Evolutionary conservation across 345 rosid species (phyloP), one percentile per base, ranked within the genome.

Genomic region (Geranium rotundifolium): DNA sequence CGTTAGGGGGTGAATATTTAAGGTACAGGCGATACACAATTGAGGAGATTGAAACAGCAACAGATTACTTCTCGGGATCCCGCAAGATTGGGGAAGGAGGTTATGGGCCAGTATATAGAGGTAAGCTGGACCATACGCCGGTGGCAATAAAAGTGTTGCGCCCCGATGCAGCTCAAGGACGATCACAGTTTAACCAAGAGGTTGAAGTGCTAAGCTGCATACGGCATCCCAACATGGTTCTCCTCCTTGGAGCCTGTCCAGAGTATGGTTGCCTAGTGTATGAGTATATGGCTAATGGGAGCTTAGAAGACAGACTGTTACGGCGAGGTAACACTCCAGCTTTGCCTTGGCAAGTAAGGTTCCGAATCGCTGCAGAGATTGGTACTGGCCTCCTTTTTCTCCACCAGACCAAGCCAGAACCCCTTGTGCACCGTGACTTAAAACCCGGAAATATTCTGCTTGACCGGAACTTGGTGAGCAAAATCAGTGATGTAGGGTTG

Each of bases 21-120:
- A 71, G 83, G 70, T 92, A 84, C 52, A 64, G 90, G 69, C 83
- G 70, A 66, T 92, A 89, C 73, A 17, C 69, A 3, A 87, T 89
- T 29, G 85, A 85, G 69, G 96, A 92, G 79, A 85, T 92, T 30
- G 95, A 89, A 79, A 62, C 55, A 59, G 96, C 96, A 67, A 81
- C 97, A 0, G 74, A 84, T 1, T 59, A 74, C 59, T 87, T 92
- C 57, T 20, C 85, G 0, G 67, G 49, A 3, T 65, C 79, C 19
- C 87, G 72, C 46, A 89, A 87, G 78, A 77, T 92, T 10, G 98
- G 98, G 30, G 98, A 89, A 84, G 97, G 98, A 56, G 98, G 98
- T 20, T 92, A 92, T 59, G 96, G 95, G 14, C 97, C 98, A 18
- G 98, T 89, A n/a, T 92, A 78, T 76, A 76, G 60, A 60, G 70